phyloP scores from a whole-genome alignment of 495 filamentous ascomycete species.

The Terfezia claveryi region DNA sequence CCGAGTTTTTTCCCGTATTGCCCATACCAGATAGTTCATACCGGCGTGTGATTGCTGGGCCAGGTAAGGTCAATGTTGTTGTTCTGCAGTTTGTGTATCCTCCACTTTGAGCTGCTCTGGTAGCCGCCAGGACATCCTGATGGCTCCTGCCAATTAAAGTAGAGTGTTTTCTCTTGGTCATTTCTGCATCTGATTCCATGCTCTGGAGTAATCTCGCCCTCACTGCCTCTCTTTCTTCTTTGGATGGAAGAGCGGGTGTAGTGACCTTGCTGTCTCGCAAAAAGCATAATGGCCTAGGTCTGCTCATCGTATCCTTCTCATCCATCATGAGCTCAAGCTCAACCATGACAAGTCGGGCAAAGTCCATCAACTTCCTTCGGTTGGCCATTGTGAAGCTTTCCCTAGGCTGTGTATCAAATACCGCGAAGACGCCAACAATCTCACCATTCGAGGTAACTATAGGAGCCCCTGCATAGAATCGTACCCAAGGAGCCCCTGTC shows the following conservation, averaged over 20 bases:
- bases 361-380: constrained; percentile 18
- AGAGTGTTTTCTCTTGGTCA: neutral
- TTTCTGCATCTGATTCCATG: constrained; percentile 7
- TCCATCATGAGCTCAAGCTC: constrained; percentile 20
- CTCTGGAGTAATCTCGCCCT: constrained; percentile 1
- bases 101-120: too few relatives aligned
- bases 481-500: constrained; percentile 15
- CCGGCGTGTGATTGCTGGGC: too few relatives aligned
- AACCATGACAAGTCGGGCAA: constrained; percentile 18
- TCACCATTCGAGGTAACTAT: constrained; percentile 19
- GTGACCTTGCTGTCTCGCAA: too few relatives aligned
- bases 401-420: constrained; percentile 20
- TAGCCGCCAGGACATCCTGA: too few relatives aligned
- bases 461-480: constrained; percentile 26
- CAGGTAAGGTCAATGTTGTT: too few relatives aligned
- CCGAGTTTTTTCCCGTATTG: too few relatives aligned
- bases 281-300: neutral
- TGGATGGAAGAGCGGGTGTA: neutral
- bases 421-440: constrained; percentile 22
- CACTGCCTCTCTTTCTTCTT: neutral
- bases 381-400: constrained; percentile 15
- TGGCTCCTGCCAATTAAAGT: too few relatives aligned
- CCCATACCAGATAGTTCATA: too few relatives aligned
- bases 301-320: constrained; percentile 13
- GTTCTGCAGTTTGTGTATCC: too few relatives aligned